Base-by-base conservation (phyloP, 257 asterid genomes). In the Linderniella brevidens region DNA sequence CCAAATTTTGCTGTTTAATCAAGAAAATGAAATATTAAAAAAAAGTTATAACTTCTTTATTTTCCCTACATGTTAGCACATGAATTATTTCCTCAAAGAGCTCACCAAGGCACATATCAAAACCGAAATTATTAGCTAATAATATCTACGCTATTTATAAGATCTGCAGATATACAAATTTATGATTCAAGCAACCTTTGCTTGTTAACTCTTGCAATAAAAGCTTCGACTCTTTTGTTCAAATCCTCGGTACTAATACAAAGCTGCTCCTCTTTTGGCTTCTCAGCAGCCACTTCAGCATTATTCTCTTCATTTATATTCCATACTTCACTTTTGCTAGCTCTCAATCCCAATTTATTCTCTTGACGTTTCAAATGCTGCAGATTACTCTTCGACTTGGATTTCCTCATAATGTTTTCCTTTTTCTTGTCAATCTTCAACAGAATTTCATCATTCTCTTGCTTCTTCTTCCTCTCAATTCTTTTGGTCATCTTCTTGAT, bases 141-240 rank as follows among this genome's bases (percentile, higher is more conserved):
- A 25, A 25, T 25, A 3, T 25, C 32, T 25, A 25, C 6, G 32
- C 32, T 25, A n/a, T n/a, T n/a, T n/a, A n/a, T n/a, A 25, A 25
- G 32, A 3, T 25, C 32, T 25, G 32, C 32, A 25, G 32, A 25
- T 25, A 6, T 25, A 25, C 3, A 25, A 25, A 25, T 25, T 6
- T 25, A 25, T 25, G 73, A 68, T 64, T 68, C 79, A 46, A 68
- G 60, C 60, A 59, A 35, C 64, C 79, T 72, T 64, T 64, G 72
- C 54, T 58, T 72, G 62, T 68, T 72, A 56, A 72, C 70, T 19
- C 68, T 72, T 49, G 72, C 75, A 56, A 72, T 72, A 35, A 72
- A 72, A 56, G 61, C 79, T 58, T 72, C 79, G 11, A 68, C 75
- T 29, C 79, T 68, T 61, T 62, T 52, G 58, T 72, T 68, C 63